Evolutionary conservation across 108 stramenopile genomes (phyloP).

Genomic region (Cyclotella distinguenda): DNA sequence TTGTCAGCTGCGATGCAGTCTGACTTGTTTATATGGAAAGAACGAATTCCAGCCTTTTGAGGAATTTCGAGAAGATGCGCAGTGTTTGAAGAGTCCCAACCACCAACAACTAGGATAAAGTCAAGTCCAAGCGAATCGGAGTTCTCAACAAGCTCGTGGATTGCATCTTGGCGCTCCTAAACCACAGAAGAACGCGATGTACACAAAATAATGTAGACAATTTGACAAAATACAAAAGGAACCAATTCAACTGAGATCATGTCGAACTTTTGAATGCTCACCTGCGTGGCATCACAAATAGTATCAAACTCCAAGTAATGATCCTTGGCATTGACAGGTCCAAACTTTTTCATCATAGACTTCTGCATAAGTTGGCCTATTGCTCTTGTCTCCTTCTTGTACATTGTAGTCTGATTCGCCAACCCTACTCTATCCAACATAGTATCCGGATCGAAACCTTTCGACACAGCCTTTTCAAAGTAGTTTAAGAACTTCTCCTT

Average conservation of each 20-base stretch:
- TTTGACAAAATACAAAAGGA: neutral
- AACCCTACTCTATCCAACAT: slow-evolving; percentile 91
- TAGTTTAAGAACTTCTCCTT: slow-evolving; percentile 86
- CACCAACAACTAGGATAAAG: slow-evolving; percentile 95
- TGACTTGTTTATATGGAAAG: slow-evolving; percentile 92
- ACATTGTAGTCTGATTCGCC: slow-evolving; percentile 99
- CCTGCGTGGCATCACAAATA: slow-evolving; percentile 98
- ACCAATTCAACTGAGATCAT: neutral
- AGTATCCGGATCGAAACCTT: slow-evolving; percentile 95
- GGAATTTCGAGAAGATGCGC: slow-evolving; percentile 95
- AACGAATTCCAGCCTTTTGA: slow-evolving; percentile 71
- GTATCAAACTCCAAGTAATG: slow-evolving; percentile 96
- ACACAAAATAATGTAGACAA: neutral
- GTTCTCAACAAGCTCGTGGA: slow-evolving; percentile 87
- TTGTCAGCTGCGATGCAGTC: slow-evolving; percentile 89
- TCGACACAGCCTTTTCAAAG: slow-evolving; percentile 87
- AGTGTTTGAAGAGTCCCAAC: slow-evolving; percentile 97
- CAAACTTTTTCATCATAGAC: slow-evolving; percentile 87
- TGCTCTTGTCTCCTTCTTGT: slow-evolving; percentile 96
- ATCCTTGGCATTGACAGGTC: slow-evolving; percentile 71
- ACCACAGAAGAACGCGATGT: neutral
- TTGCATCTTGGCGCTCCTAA: slow-evolving; percentile 94
- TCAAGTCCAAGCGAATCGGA: slow-evolving; percentile 66
- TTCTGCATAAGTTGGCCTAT: slow-evolving; percentile 94
- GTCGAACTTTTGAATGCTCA: slow-evolving; percentile 22